Evolutionary conservation across 1,284 basidiomycete species (phyloP), one percentile per base, ranked within the genome.

Genomic region (Neotropicomus parvogracilis): DNA sequence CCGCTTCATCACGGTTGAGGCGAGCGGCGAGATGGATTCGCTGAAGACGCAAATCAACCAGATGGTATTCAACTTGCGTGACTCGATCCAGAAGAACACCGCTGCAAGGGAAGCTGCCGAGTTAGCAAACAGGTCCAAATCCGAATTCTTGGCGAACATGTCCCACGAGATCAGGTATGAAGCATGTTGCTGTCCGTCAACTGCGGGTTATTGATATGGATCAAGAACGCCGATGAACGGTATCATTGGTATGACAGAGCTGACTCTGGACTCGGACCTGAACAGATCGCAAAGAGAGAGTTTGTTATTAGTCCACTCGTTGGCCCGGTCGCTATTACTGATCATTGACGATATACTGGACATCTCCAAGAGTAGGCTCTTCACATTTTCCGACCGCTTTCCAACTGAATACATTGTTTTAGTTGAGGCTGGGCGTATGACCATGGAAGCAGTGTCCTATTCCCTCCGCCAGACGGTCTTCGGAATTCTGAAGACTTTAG

Each of bases 391-490:
- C 19, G 14, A 13, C 11, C 26, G 36, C 48, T 31, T 39, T 33
- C 19, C 27, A 3, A 48, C 48, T 40, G 28, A 62, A 49, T n/a
- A 27, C 49, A 48, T 16, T 44, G 45, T 49, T n/a, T 26, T 57
- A 95, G 92, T 95, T 60, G 95, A 99, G 71, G 95, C 95, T 38
- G 97, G 97, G 51, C 86, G 97, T 17, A 99, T 99, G 97, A 98
- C 94, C 4, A 97, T 99, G 85, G 97, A 99, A 69, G 90, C 95
- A 51, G 95, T 98, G 31, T 91, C 95, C 0, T 99, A 95, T 73
- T 98, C 95, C n/a, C 79, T 98, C 27, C 89, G 97, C 27, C 87
- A 95, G 58, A 97, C 94, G 9, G 92, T 98, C 44, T 99, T 98
- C 65, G 92, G 92, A 31, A 97, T 99, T 46, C 83, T 99, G 67